These are phyloP conservation scores for Picochlorum sp. DNA, from an alignment of 139 green algal genomes.

Conservation along the genomic window DNA sequence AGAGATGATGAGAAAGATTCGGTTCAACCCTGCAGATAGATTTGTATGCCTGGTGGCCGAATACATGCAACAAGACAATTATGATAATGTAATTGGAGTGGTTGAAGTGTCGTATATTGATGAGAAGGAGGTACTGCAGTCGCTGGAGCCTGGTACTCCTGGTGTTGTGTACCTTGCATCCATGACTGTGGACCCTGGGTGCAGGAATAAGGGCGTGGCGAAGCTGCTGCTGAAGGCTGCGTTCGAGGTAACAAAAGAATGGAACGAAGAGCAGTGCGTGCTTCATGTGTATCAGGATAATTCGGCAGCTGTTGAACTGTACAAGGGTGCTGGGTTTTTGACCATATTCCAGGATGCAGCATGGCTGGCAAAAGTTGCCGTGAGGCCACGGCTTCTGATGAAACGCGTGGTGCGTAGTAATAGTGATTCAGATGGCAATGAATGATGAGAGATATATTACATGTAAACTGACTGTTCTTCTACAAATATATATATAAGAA, in stretches of 20 bases:
- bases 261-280: slow-evolving; percentile 15
- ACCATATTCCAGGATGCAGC: slow-evolving; percentile 10
- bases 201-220: slow-evolving; percentile 15
- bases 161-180: slow-evolving; percentile 25
- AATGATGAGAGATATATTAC: slow-evolving; percentile 1
- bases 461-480: not conserved
- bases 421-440: too few species aligned
- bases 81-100: slow-evolving; percentile 15
- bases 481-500: slow-evolving; percentile 2
- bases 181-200: slow-evolving; percentile 23
- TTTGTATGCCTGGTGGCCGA: slow-evolving; percentile 18
- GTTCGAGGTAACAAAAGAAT: slow-evolving; percentile 18
- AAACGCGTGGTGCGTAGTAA: too few species aligned
- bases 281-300: slow-evolving; percentile 42
- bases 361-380: slow-evolving; percentile 9
- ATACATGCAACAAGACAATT: not conserved
- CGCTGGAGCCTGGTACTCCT: not conserved
- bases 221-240: slow-evolving; percentile 17
- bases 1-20: slow-evolving; percentile 26
- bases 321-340: slow-evolving; percentile 17
- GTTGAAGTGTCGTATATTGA: slow-evolving; percentile 29
- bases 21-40: slow-evolving; percentile 13
- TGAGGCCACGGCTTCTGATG: slow-evolving; percentile 25
- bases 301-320: slow-evolving; percentile 21
- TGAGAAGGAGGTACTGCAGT: slow-evolving; percentile 4